Percentiles rank a stretch among this genome's conserved stretches.
phyloP scores from a whole-genome alignment of 257 asterid genomes.

The Echites panduratus region DNA sequence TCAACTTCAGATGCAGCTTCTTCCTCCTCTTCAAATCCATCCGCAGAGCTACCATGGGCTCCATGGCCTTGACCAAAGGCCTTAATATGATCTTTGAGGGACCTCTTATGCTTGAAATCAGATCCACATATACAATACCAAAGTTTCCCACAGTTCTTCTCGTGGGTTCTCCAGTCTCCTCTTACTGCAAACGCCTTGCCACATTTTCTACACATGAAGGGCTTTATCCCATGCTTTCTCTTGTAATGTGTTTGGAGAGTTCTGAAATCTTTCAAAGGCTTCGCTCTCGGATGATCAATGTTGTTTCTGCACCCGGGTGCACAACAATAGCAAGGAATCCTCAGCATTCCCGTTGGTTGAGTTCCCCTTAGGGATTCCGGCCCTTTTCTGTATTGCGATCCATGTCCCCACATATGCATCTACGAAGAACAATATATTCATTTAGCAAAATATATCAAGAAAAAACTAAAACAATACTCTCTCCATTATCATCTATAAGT shows the following conservation, averaged over 20 bases:
- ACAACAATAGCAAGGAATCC: constrained; percentile 88
- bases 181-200: constrained; percentile 78
- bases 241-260: constrained; percentile 94
- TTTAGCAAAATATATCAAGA: too few relatives aligned
- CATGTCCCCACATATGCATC: constrained; percentile 99
- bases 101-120: constrained; percentile 72
- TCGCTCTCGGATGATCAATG: constrained; percentile 81
- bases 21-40: constrained; percentile 62
- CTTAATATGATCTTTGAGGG: constrained; percentile 72
- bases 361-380: constrained; percentile 87
- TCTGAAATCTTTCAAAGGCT: constrained; percentile 78
- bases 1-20: constrained; percentile 79
- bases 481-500: too few relatives aligned
- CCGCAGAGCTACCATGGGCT: constrained; percentile 35
- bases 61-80: constrained; percentile 89
- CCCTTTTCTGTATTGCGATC: constrained; percentile 83
- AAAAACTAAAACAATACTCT: too few relatives aligned
- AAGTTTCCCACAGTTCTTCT: constrained; percentile 80
- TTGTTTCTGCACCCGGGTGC: constrained; percentile 78
- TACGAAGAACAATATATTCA: constrained; percentile 11
- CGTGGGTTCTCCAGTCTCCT: constrained; percentile 88
- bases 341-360: constrained; percentile 87
- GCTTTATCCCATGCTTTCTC: constrained; percentile 89
- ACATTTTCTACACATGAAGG: constrained; percentile 78
- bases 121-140: constrained; percentile 87